Conservation (phyloP, 805 yeast species). For the Sugiyamaella americana region DNA sequence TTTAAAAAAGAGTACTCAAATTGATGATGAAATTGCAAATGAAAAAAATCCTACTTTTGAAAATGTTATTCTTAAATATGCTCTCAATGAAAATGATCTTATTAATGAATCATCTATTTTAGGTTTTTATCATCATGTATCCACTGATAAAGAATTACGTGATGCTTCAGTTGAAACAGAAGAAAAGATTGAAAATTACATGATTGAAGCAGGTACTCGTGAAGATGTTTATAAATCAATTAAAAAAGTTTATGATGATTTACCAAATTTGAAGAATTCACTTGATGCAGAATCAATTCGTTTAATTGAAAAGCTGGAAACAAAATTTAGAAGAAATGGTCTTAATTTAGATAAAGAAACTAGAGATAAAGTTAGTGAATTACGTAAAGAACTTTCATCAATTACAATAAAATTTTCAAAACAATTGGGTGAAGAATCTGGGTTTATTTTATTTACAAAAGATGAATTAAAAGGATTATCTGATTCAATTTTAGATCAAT, state of each 20-base stretch:
- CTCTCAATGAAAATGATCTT: constrained; percentile 46
- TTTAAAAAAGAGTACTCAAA: constrained; percentile 38
- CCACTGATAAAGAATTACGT: constrained; percentile 56
- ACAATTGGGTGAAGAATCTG: constrained; percentile 68
- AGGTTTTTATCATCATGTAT: constrained; percentile 68
- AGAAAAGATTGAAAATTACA: constrained; percentile 47
- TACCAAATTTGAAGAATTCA: constrained; percentile 23
- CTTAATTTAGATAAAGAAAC: constrained; percentile 51
- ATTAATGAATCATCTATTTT: constrained; percentile 44
- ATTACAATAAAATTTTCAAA: constrained; percentile 53
- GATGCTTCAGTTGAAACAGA: constrained; percentile 66
- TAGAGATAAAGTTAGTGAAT: constrained; percentile 49
- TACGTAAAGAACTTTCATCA: constrained; percentile 55
- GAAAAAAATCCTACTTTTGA: constrained; percentile 49
- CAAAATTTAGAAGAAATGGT: constrained; percentile 61
- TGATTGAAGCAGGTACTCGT: constrained; percentile 61
- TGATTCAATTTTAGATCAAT: constrained; percentile 49
- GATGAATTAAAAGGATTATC: constrained; percentile 75
- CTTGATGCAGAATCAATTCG: constrained; percentile 52
- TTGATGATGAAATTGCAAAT: constrained; percentile 51
- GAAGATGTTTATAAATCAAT: constrained; percentile 59
- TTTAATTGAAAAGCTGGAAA: constrained; percentile 50
- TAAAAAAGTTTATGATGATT: constrained; percentile 42
- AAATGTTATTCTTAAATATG: constrained; percentile 47
- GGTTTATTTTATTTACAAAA: constrained; percentile 49